phyloP scores from a whole-genome alignment of 23 red algal species.

The Gracilaria caudata region DNA sequence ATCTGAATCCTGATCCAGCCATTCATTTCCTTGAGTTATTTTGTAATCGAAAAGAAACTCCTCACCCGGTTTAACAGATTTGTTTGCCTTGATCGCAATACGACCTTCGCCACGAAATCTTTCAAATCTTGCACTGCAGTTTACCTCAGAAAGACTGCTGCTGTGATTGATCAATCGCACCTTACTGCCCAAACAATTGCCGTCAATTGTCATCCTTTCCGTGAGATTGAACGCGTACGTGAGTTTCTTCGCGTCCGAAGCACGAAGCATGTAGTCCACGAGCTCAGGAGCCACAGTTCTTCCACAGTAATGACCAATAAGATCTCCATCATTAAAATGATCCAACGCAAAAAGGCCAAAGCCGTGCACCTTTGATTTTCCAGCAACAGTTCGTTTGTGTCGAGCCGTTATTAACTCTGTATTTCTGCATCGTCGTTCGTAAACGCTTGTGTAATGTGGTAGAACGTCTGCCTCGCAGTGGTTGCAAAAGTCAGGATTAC shows the following conservation, averaged over 20 bases:
- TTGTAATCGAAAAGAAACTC: conserved; percentile 71
- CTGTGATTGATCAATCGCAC: conserved; percentile 57
- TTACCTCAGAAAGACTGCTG: conserved; percentile 1
- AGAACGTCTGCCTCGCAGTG: conserved; percentile 39
- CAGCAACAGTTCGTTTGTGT: conserved; percentile 52
- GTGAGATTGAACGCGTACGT: conserved; percentile 67
- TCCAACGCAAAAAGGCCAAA: conserved; percentile 65
- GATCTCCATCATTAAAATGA: conserved; percentile 49
- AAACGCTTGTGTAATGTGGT: background rate
- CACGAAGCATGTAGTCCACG: conserved; percentile 29
- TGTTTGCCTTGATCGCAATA: conserved; percentile 40
- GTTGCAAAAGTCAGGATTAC: conserved; percentile 62
- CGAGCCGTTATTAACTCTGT: conserved; percentile 27
- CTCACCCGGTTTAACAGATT: conserved; percentile 46
- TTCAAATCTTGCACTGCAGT: conserved; percentile 48
- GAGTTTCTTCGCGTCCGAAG: conserved; percentile 47
- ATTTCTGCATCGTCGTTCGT: conserved; percentile 47
- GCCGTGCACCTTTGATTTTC: conserved; percentile 51
- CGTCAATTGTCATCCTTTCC: conserved; percentile 51
- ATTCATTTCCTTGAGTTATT: conserved; percentile 55
- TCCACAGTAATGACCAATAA: conserved; percentile 59
- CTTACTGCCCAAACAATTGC: conserved; percentile 51
- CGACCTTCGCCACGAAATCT: conserved; percentile 45
- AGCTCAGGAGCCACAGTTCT: conserved; percentile 48
- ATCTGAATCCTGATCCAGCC: conserved; percentile 31